A percentile compares a stretch with the other conserved stretches of the same genome.
phyloP scores from a whole-genome alignment of 1,284 basidiomycete genomes.

The Apiotrichum porosum region DNA sequence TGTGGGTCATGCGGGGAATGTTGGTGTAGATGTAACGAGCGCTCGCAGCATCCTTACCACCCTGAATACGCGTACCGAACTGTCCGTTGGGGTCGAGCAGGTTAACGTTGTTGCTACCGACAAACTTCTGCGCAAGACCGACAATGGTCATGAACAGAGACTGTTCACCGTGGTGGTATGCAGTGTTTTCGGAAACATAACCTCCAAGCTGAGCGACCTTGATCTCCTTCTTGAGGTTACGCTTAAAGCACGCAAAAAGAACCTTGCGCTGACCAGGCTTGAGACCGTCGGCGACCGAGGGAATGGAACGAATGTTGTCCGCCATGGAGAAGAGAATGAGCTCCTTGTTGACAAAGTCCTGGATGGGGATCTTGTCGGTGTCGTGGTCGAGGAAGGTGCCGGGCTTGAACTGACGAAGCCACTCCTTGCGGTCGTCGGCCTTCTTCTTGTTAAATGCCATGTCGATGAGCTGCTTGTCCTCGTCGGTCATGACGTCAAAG shows the following conservation, averaged over 20 bases:
- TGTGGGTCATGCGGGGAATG: conserved; percentile 69
- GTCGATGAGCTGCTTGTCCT: conserved; percentile 86
- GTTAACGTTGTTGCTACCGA: conserved; percentile 96
- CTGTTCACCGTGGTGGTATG: conserved; percentile 94
- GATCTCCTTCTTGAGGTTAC: conserved; percentile 86
- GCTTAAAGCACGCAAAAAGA: conserved; percentile 91
- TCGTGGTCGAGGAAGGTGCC: conserved; percentile 93
- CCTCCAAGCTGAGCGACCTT: conserved; percentile 96
- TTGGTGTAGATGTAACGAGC: conserved; percentile 96
- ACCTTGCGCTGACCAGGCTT: conserved; percentile 99
- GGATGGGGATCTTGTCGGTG: conserved; percentile 75
- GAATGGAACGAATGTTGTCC: conserved; percentile 93
- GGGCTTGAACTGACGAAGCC: conserved; percentile 92
- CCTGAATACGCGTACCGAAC: conserved; percentile 83
- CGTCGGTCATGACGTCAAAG: conserved; percentile 74
- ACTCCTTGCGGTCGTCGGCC: conserved; percentile 97
- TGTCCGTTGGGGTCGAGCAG: conserved; percentile 86
- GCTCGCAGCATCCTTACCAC: conserved; percentile 93
- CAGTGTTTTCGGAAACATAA: conserved; percentile 88
- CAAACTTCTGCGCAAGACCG: conserved; percentile 87
- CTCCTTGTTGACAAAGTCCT: conserved; percentile 98
- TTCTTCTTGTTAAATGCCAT: conserved; percentile 99
- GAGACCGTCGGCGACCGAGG: conserved; percentile 86
- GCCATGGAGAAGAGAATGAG: conserved; percentile 99
- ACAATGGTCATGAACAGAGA: conserved; percentile 87